Evolutionary conservation across 2,329 filamentous ascomycete genomes (phyloP).

Genomic region (Waltergamsia citrina): DNA sequence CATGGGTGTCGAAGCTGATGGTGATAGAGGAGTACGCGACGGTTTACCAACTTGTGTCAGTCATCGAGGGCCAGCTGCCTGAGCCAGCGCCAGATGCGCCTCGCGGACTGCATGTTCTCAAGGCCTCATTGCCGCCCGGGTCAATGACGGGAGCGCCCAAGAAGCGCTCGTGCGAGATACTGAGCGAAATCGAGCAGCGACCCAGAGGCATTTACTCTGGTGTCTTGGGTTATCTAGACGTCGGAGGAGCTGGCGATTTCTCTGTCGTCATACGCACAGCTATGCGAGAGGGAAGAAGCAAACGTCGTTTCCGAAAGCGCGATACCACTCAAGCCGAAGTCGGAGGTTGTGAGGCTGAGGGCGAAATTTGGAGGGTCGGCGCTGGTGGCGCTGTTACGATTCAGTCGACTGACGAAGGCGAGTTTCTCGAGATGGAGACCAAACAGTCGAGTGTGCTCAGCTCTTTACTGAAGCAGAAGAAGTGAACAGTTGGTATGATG

Average conservation of each 20-base stretch:
- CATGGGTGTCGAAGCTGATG: constrained; percentile 55
- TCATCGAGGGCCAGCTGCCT: constrained; percentile 32
- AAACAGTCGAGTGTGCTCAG: constrained; percentile 22
- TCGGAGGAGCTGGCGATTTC: constrained; percentile 61
- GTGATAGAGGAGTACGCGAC: constrained; percentile 62
- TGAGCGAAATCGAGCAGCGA: constrained; percentile 46
- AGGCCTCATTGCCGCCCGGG: constrained; percentile 55
- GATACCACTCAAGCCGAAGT: constrained; percentile 1
- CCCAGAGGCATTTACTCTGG: constrained; percentile 56
- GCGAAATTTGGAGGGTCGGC: constrained; percentile 51
- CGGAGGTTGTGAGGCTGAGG: constrained; percentile 9
- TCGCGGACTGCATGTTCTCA: constrained; percentile 50
- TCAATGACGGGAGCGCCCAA: constrained; percentile 73
- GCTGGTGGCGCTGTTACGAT: constrained; percentile 65
- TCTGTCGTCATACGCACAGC: constrained; percentile 63
- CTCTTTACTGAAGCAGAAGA: constrained; percentile 1
- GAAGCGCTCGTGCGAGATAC: constrained; percentile 58
- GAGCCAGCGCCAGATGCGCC: constrained; percentile 4
- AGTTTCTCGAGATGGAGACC: constrained; percentile 61
- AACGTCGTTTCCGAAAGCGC: no score
- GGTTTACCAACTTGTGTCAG: constrained; percentile 62
- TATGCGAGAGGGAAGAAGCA: constrained; percentile 23
- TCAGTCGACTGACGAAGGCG: constrained; percentile 50
- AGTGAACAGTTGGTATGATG: no score
- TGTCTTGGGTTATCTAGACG: constrained; percentile 60